Evolutionary conservation across 768 basidiomycete species (phyloP).

Genomic region (Kwoniella newhampshirensis): DNA sequence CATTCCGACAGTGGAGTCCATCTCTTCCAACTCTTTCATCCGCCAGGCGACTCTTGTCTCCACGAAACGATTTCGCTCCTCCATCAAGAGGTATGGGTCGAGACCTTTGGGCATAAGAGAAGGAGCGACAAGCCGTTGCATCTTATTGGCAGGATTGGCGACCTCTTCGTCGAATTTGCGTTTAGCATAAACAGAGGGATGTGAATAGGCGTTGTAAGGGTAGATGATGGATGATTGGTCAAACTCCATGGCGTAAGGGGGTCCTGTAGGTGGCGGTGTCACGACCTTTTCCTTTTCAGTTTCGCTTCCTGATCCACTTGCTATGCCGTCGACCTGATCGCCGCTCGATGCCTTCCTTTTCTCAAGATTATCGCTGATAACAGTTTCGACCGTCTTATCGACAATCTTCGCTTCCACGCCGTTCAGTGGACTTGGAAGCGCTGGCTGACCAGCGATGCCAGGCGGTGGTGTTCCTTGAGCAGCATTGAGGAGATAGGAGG

Average conservation of each 20-base stretch:
- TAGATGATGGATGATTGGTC: slow-evolving; percentile 77
- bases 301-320: slow-evolving; percentile 21
- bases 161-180: slow-evolving; percentile 61
- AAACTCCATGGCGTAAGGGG: slow-evolving; percentile 63
- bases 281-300: slow-evolving; percentile 25
- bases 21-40: slow-evolving; percentile 70
- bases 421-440: slow-evolving; percentile 18
- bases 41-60: slow-evolving; percentile 86
- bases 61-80: slow-evolving; percentile 87
- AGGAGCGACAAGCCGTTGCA: slow-evolving; percentile 71
- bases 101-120: slow-evolving; percentile 86
- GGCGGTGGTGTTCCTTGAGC: slow-evolving; percentile 41
- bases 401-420: slow-evolving; percentile 34
- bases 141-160: slow-evolving; percentile 45
- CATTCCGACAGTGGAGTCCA: slow-evolving; percentile 78
- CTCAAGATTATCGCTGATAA: slow-evolving; percentile 27
- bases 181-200: slow-evolving; percentile 65
- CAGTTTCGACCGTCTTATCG: slow-evolving; percentile 50
- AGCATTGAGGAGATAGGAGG: slow-evolving; percentile 48
- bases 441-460: slow-evolving; percentile 29
- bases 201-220: slow-evolving; percentile 84
- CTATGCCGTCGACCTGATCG: slow-evolving; percentile 21
- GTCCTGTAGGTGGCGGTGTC: slow-evolving; percentile 24
- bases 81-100: slow-evolving; percentile 84
- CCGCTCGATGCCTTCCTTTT: slow-evolving; percentile 7